Conservation (phyloP, 495 filamentous ascomycete genomes). For the Aspergillus indologenus region DNA sequence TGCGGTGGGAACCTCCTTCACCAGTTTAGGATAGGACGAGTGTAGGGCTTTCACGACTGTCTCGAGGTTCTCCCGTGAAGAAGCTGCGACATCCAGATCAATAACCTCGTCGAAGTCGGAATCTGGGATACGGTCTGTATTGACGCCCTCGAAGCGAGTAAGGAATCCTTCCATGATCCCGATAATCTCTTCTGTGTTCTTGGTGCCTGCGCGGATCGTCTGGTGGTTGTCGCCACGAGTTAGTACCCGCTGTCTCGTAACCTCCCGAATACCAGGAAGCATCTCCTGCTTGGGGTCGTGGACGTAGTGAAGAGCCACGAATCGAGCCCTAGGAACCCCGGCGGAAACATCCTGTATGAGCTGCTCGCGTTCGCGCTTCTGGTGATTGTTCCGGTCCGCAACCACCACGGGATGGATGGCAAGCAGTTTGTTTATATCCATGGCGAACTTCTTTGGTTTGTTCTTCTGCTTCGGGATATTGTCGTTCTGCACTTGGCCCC, state of each 20-base stretch:
- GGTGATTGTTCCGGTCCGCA: conserved; percentile 92
- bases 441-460: conserved; percentile 70
- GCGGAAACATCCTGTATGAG: conserved; percentile 73
- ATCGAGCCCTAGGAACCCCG: conserved; percentile 56
- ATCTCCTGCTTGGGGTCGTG: conserved; percentile 64
- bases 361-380: conserved; percentile 80
- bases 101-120: conserved; percentile 76
- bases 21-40: conserved; percentile 67
- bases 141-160: conserved; percentile 72
- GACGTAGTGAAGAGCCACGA: conserved; percentile 91
- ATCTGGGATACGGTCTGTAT: conserved; percentile 64
- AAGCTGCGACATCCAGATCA: conserved; percentile 71
- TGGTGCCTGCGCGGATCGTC: conserved; percentile 80
- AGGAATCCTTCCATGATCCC: conserved; percentile 97
- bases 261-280: conserved; percentile 60
- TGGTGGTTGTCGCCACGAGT: conserved; percentile 94
- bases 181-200: conserved; percentile 63
- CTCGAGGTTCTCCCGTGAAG: conserved; percentile 84
- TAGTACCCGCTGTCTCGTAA: conserved; percentile 78
- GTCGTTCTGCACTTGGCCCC: conserved; percentile 96
- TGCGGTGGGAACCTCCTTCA: conserved; percentile 63
- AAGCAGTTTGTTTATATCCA: conserved; percentile 60
- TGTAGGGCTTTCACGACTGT: conserved; percentile 68
- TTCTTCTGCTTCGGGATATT: conserved; percentile 76
- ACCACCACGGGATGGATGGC: conserved; percentile 66